Conservation (phyloP, 2,329 filamentous ascomycete genomes). For the Aspergillus sp. region DNA sequence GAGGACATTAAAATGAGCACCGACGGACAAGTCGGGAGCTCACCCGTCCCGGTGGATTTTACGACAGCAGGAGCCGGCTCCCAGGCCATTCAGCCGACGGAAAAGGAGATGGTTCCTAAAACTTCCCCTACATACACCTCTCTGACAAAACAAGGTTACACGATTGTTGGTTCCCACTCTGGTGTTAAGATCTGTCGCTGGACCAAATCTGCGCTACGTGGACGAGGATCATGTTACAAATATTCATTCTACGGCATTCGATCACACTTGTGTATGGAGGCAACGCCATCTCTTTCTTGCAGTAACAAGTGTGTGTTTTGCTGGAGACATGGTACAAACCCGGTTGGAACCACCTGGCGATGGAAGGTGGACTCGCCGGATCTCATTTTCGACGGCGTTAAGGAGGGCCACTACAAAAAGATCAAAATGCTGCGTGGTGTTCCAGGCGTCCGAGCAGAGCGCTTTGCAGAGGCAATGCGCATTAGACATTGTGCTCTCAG, state of each 20-base stretch:
- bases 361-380: conserved; percentile 93
- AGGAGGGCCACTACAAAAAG: conserved; percentile 90
- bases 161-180: conserved; percentile 91
- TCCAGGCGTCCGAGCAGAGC: conserved; percentile 85
- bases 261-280: conserved; percentile 98
- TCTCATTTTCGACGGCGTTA: conserved; percentile 85
- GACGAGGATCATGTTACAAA: conserved; percentile 95
- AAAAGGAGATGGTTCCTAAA: conserved; percentile 93
- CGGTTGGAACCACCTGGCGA: conserved; percentile 93
- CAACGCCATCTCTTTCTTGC: conserved; percentile 90
- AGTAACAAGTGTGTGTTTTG: conserved; percentile 99
- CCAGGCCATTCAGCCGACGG: conserved; percentile 34
- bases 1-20: conserved; percentile 69
- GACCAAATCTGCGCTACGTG: conserved; percentile 95
- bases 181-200: conserved; percentile 98
- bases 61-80: conserved; percentile 53
- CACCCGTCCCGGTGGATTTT: conserved; percentile 79
- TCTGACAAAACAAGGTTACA: conserved; percentile 94
- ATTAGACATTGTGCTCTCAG: conserved; percentile 92
- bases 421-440: conserved; percentile 97
- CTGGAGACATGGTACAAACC: conserved; percentile 97
- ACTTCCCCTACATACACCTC: conserved; percentile 84
- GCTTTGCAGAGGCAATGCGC: conserved; percentile 87
- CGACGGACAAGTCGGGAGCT: conserved; percentile 24
- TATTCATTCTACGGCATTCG: conserved; percentile 96